phyloP scores from a whole-genome alignment of 345 rosid species.

The Citrus glauca region DNA sequence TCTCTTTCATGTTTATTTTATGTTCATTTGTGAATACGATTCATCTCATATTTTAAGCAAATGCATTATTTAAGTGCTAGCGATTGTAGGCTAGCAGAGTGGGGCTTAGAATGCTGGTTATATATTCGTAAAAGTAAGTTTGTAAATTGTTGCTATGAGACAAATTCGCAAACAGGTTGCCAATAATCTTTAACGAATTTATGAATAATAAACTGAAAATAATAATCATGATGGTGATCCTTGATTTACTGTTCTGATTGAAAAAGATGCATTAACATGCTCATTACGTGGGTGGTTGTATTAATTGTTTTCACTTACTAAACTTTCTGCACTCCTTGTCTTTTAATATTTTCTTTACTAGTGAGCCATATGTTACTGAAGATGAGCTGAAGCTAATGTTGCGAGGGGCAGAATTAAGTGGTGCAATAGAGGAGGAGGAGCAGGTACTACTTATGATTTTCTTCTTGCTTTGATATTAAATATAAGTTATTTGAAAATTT shows the following conservation, averaged over 20 bases:
- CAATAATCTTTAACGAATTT: neutral
- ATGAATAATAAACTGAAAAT: neutral
- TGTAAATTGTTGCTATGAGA: neutral
- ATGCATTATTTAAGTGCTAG: neutral
- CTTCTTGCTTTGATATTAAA: neutral
- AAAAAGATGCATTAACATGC: neutral
- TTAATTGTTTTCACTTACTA: neutral
- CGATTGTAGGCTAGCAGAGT: neutral
- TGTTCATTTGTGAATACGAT: neutral
- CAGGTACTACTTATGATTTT: conserved; percentile 42
- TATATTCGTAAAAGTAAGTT: no score
- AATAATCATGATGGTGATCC: neutral
- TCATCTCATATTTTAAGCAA: neutral
- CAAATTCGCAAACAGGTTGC: neutral
- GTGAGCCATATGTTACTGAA: conserved; percentile 95
- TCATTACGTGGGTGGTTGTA: neutral
- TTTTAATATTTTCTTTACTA: conserved; percentile 20
- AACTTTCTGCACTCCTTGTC: neutral
- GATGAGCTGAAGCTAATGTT: conserved; percentile 95
- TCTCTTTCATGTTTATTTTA: neutral
- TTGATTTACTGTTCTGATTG: neutral
- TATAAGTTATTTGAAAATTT: neutral
- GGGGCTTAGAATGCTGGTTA: neutral
- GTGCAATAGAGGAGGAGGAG: conserved; percentile 99
- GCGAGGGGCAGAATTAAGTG: conserved; percentile 94